Evolutionary conservation across 2,329 filamentous ascomycete species (phyloP).

Genomic region (Fusarium dlaminii): DNA sequence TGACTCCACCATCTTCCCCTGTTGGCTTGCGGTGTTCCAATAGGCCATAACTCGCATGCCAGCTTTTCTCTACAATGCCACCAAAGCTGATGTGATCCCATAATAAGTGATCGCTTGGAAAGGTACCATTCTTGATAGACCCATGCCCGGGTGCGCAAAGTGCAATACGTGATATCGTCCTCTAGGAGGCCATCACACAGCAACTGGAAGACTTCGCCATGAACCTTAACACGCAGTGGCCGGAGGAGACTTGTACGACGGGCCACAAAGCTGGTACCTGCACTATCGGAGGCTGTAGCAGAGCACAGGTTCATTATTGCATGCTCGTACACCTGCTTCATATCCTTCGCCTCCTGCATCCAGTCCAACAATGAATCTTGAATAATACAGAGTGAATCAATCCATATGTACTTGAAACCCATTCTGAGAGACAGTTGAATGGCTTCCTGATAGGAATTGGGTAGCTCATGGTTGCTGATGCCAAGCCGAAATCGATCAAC

Average conservation of each 20-base stretch:
- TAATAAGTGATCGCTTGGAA: neutral
- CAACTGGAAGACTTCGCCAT: neutral
- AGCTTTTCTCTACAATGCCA: neutral
- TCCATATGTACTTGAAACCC: neutral
- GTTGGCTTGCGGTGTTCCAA: neutral
- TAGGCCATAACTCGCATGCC: neutral
- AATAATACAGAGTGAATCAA: neutral
- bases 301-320: neutral
- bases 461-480: rapidly evolving
- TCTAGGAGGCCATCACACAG: rapidly evolving
- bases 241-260: rapidly evolving
- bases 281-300: neutral
- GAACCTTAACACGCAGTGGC: rapidly evolving
- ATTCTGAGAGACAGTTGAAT: rapidly evolving
- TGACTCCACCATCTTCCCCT: neutral
- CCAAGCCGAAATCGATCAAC: neutral
- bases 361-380: neutral
- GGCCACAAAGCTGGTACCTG: neutral
- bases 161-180: neutral
- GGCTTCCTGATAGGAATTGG: neutral
- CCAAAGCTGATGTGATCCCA: neutral
- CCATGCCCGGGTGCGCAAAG: neutral
- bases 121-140: conserved; percentile 2
- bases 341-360: neutral
- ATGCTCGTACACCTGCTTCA: neutral